Evolutionary conservation across 2,329 filamentous ascomycete species (phyloP).

Genomic region (Hypoxylon rubiginosum): DNA sequence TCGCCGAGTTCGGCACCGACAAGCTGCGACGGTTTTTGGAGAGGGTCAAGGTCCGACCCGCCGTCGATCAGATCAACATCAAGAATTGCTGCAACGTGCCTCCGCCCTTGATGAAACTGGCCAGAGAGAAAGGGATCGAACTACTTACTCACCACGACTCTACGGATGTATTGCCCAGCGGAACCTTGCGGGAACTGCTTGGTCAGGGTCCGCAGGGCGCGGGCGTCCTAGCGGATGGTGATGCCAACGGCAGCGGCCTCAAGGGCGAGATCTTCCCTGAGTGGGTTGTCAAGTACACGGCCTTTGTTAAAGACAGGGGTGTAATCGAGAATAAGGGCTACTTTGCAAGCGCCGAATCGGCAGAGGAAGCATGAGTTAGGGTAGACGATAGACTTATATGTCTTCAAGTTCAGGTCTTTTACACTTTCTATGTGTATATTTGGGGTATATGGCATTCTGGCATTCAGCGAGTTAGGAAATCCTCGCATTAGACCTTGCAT

Average conservation of each 20-base stretch:
- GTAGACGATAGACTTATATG: neutral
- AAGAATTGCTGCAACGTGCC: conserved; percentile 97
- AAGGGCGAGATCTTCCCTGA: conserved; percentile 85
- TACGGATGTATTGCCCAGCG: conserved; percentile 88
- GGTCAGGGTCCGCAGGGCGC: conserved; percentile 79
- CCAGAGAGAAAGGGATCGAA: conserved; percentile 86
- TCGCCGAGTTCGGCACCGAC: conserved; percentile 91
- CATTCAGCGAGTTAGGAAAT: conserved; percentile 28
- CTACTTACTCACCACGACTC: conserved; percentile 94
- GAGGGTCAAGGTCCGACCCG: conserved; percentile 77
- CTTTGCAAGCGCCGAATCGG: conserved; percentile 86
- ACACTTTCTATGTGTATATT: conserved; percentile 30
- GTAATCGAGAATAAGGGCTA: conserved; percentile 99
- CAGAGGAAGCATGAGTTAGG: conserved; percentile 54
- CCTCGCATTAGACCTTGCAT: conserved; percentile 40
- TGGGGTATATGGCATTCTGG: conserved; percentile 3
- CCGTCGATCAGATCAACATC: conserved; percentile 95
- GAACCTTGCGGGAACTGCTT: conserved; percentile 86
- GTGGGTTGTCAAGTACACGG: conserved; percentile 98
- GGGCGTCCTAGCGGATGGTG: conserved; percentile 77
- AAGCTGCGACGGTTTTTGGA: conserved; percentile 83
- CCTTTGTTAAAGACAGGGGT: conserved; percentile 91
- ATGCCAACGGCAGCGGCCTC: conserved; percentile 68
- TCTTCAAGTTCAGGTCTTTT: neutral
- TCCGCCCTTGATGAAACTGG: conserved; percentile 84